phyloP scores from a whole-genome alignment of 2,329 filamentous ascomycete genomes.

The Xenoacremonium recifei region DNA sequence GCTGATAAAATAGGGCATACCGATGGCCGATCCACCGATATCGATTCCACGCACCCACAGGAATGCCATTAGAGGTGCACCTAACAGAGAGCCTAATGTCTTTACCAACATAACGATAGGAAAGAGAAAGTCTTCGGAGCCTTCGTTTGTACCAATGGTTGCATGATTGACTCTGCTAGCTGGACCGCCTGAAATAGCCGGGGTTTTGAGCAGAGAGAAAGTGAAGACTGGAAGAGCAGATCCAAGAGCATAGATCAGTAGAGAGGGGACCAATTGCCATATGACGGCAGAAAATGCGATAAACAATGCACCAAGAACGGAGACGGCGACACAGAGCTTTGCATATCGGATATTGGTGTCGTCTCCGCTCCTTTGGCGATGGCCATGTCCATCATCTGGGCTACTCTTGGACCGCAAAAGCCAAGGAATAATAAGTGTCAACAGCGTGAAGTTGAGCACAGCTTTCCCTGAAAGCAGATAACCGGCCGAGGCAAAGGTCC shows the following conservation, averaged over 20 bases:
- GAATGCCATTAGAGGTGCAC: slow-evolving; percentile 45
- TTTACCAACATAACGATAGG: slow-evolving; percentile 52
- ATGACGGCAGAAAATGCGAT: slow-evolving; percentile 40
- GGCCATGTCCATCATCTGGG: neutral
- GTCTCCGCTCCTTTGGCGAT: slow-evolving; percentile 6
- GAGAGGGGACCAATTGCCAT: slow-evolving; percentile 40
- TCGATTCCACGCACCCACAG: slow-evolving; percentile 47
- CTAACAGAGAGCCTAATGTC: slow-evolving; percentile 46
- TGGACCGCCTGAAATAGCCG: slow-evolving; percentile 27
- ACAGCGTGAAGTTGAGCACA: slow-evolving; percentile 44
- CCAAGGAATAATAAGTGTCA: slow-evolving; percentile 41
- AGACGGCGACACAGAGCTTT: slow-evolving; percentile 18
- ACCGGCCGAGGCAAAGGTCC: slow-evolving; percentile 46
- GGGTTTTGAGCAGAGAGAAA: slow-evolving; percentile 45
- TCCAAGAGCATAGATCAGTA: slow-evolving; percentile 47
- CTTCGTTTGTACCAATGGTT: slow-evolving; percentile 17
- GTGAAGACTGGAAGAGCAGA: slow-evolving; percentile 51
- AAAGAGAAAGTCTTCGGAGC: slow-evolving; percentile 45
- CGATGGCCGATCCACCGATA: slow-evolving; percentile 27
- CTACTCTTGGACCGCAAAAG: slow-evolving; percentile 26
- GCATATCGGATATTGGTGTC: slow-evolving; percentile 16
- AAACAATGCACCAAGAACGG: slow-evolving; percentile 37
- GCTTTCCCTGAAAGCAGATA: slow-evolving; percentile 49
- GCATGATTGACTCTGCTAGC: neutral
- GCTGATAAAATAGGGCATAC: slow-evolving; percentile 25